Conservation (phyloP, 2,329 filamentous ascomycete genomes). For the Coniochaeta hoffmannii region DNA sequence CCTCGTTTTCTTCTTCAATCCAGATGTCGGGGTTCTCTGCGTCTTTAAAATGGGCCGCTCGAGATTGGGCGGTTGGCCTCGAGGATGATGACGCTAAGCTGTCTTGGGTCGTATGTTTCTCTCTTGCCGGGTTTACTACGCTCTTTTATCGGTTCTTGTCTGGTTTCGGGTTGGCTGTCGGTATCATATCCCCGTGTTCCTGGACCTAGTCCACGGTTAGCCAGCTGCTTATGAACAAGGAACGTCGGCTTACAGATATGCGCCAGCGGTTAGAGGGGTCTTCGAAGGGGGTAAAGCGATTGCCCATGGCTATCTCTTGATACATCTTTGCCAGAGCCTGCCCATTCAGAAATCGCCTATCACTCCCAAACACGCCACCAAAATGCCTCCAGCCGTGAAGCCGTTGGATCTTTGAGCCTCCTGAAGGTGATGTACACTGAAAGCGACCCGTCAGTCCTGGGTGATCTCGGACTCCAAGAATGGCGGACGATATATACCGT, state of each 20-base stretch:
- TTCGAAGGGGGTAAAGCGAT: conserved; percentile 47
- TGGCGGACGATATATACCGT: conserved; percentile 32
- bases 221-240: too few relatives aligned
- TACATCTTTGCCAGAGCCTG: conserved; percentile 47
- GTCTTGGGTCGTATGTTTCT: conserved; percentile 9
- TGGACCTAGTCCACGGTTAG: too few relatives aligned
- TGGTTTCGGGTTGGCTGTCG: neutral
- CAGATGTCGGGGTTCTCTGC: conserved; percentile 42
- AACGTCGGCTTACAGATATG: conserved; percentile 32
- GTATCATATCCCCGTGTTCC: neutral
- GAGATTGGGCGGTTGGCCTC: conserved; percentile 31
- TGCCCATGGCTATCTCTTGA: conserved; percentile 48
- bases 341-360: conserved; percentile 44
- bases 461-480: neutral
- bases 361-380: conserved; percentile 61
- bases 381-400: conserved; percentile 54
- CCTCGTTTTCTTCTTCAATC: conserved; percentile 50
- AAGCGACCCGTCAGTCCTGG: conserved; percentile 6
- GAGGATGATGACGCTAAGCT: conserved; percentile 29
- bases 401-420: conserved; percentile 51
- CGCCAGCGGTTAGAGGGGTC: conserved; percentile 47
- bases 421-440: conserved; percentile 54
- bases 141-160: neutral
- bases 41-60: conserved; percentile 56
- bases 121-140: conserved; percentile 14